Conservation (phyloP, 2,329 filamentous ascomycete species). For the Lasiodiplodia theobromae region DNA sequence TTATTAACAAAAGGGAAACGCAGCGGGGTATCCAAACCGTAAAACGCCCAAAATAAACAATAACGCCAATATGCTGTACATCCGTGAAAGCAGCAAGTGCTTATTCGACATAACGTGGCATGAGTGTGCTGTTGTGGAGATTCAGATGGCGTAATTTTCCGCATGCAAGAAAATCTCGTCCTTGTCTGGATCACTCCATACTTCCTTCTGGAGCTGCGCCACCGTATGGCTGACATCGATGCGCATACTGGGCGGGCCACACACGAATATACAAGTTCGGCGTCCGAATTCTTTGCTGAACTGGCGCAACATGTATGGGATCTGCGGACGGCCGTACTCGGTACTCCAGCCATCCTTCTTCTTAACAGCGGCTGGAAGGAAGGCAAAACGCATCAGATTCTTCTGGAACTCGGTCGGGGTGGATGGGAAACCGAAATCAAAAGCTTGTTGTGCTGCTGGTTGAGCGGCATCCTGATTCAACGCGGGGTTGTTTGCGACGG, state of each 20-base stretch:
- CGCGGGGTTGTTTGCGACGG: constrained; percentile 43
- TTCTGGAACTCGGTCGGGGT: constrained; percentile 90
- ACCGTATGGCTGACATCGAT: constrained; percentile 87
- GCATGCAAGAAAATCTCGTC: constrained; percentile 95
- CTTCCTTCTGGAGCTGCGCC: constrained; percentile 79
- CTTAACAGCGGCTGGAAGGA: constrained; percentile 64
- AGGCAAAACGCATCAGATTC: constrained; percentile 88
- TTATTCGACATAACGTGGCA: neutral
- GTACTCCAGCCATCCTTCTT: constrained; percentile 81
- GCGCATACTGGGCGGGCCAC: constrained; percentile 85
- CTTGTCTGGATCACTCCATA: constrained; percentile 77
- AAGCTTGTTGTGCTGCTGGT: constrained; percentile 38
- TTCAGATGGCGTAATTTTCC: constrained; percentile 88
- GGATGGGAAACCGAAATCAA: constrained; percentile 74
- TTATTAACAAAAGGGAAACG: constrained; percentile 2
- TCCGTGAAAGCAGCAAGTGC: neutral
- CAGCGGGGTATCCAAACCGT: constrained; percentile 18
- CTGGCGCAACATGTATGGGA: constrained; percentile 84
- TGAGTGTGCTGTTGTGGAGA: neutral
- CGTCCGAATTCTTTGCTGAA: constrained; percentile 83
- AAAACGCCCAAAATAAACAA: constrained; percentile 1
- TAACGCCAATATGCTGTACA: constrained; percentile 8
- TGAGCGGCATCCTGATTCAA: constrained; percentile 50
- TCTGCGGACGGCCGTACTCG: constrained; percentile 88
- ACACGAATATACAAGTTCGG: constrained; percentile 89